Conservation (phyloP, 2,329 filamentous ascomycete genomes). For the Verticillium tricorpus region DNA sequence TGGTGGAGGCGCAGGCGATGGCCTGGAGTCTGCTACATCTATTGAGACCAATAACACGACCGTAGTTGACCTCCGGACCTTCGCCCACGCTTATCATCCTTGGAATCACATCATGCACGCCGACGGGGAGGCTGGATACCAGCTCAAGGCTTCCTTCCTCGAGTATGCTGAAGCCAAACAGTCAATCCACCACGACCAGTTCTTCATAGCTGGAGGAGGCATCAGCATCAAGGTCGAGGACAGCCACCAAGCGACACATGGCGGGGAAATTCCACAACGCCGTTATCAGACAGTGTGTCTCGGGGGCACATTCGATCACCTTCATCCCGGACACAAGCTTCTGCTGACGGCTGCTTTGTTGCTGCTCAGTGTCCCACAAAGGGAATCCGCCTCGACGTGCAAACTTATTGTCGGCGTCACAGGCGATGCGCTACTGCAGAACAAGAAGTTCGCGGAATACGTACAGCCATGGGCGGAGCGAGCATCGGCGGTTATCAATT, state of each 20-base stretch:
- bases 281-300: conserved; percentile 56
- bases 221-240: conserved; percentile 34
- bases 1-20: conserved; percentile 27
- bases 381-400: conserved; percentile 31
- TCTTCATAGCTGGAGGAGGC: conserved; percentile 48
- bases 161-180: conserved; percentile 41
- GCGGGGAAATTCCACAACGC: neutral
- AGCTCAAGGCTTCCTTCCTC: conserved; percentile 47
- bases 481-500: conserved; percentile 63
- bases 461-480: conserved; percentile 78
- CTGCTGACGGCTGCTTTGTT: conserved; percentile 83
- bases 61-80: conserved; percentile 45
- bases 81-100: conserved; percentile 47
- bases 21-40: conserved; percentile 26
- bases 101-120: conserved; percentile 66
- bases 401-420: conserved; percentile 81
- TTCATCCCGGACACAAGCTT: conserved; percentile 95
- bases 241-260: neutral
- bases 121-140: conserved; percentile 59
- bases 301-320: conserved; percentile 93
- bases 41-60: conserved; percentile 40
- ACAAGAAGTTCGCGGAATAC: conserved; percentile 81
- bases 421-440: conserved; percentile 76
- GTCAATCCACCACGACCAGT: conserved; percentile 42
- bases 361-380: conserved; percentile 51